Conservation (phyloP, 2,329 filamentous ascomycete species). For the Calycina herbarum region DNA sequence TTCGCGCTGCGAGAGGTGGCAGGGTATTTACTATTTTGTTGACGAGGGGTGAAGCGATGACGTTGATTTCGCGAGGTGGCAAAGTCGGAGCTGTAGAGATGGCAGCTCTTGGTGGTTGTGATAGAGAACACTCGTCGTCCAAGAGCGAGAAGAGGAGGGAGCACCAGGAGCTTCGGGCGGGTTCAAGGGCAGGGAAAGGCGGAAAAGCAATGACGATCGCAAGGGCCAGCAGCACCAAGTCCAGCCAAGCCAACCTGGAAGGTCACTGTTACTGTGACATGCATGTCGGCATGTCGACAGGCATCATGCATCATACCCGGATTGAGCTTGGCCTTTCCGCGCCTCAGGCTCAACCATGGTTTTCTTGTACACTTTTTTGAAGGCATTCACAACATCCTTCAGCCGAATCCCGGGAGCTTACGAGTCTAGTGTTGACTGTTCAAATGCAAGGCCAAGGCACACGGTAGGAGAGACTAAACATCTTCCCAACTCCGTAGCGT, state of each 20-base stretch:
- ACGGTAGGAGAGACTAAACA: background rate
- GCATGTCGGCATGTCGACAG: background rate
- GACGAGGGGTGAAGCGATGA: background rate
- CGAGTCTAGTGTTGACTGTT: background rate
- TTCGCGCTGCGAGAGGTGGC: background rate
- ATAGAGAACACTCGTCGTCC: background rate
- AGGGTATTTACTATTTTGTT: background rate
- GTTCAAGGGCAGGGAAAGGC: background rate
- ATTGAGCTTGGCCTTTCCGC: background rate
- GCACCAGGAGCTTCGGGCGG: background rate
- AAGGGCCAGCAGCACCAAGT: background rate
- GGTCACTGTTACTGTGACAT: background rate
- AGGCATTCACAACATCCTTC: background rate
- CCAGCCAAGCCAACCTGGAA: too few relatives aligned
- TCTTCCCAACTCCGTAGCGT: background rate
- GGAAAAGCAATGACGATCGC: constrained; percentile 1
- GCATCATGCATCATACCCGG: background rate
- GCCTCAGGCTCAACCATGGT: background rate
- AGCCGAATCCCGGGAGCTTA: background rate
- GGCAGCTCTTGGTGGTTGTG: background rate
- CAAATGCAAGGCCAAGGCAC: background rate
- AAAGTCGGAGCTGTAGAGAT: background rate
- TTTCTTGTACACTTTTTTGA: background rate
- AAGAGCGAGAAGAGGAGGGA: background rate
- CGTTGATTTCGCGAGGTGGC: constrained; percentile 1